Evolutionary conservation across 495 filamentous ascomycete species (phyloP).

Genomic region (Parachaetomium inaequale): DNA sequence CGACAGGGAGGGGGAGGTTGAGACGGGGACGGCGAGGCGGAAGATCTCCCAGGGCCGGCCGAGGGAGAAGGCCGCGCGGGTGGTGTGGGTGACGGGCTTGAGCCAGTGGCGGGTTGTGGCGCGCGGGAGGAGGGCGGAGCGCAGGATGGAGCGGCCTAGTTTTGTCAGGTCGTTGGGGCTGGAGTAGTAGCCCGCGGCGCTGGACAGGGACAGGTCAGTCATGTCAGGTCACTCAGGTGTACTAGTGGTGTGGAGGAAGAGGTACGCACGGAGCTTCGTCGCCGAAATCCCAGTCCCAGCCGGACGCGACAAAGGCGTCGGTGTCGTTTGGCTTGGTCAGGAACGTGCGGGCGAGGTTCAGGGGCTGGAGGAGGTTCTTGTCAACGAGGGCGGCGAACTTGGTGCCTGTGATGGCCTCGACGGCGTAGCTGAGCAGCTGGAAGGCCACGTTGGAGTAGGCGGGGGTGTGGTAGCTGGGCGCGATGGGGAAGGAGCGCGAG

Average conservation of each 20-base stretch:
- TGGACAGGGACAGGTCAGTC: background rate
- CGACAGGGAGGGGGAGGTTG: background rate
- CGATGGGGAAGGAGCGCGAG: background rate
- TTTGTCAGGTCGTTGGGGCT: slow-evolving; percentile 45
- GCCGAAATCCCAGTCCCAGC: slow-evolving; percentile 18
- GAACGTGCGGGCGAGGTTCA: slow-evolving; percentile 21
- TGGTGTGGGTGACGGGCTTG: slow-evolving; percentile 47
- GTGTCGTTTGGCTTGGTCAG: slow-evolving; percentile 12
- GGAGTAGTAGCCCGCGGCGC: slow-evolving; percentile 39
- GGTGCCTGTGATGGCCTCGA: slow-evolving; percentile 18
- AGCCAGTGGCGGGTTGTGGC: slow-evolving; percentile 51
- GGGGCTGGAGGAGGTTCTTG: slow-evolving; percentile 14
- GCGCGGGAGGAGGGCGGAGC: slow-evolving; percentile 41
- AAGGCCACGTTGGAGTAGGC: slow-evolving; percentile 27
- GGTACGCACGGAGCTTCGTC: slow-evolving; percentile 20
- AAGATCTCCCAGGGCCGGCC: slow-evolving; percentile 58
- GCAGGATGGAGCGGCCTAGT: slow-evolving; percentile 51
- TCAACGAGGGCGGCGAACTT: slow-evolving; percentile 16
- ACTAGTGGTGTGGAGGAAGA: background rate
- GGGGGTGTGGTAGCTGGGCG: slow-evolving; percentile 8
- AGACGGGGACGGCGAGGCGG: background rate
- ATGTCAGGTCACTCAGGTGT: too few relatives aligned
- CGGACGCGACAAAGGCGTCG: slow-evolving; percentile 3
- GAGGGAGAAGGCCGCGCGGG: slow-evolving; percentile 38
- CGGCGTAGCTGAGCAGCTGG: slow-evolving; percentile 24